Base-by-base conservation (phyloP, 139 green algal genomes). In the Chlorella vulgaris region DNA sequence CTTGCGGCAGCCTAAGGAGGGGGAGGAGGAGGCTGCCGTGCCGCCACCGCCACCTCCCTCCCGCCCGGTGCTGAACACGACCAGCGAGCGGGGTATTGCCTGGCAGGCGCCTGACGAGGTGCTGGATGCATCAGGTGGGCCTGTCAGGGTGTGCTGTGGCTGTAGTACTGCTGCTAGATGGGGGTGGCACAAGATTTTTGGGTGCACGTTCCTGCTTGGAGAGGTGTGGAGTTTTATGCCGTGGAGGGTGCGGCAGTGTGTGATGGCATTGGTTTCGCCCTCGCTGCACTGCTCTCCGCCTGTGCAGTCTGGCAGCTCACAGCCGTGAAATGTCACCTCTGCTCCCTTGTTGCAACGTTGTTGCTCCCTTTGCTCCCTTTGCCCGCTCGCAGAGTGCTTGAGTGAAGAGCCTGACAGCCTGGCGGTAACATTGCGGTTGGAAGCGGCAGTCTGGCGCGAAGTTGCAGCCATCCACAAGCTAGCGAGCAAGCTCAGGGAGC, bases 401-500 rank as follows among this genome's bases (percentile, higher is more conserved):
- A n/a, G 18, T 2, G 26, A 29, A n/a, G 60, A 81, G 40, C 40
- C 75, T 1, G 75, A 74, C 73, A 68, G 35, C 35, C 35, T 55
- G 28, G 8, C 60, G 0, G 60, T 73, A 39, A 42, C 69, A 28
- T n/a, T 91, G 66, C 31, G 61, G 50, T 71, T 91, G 60, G 88
- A 91, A 73, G 66, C 43, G 26, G 67, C 51, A 4, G 35, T 88
- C 6, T 91, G 86, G 86, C 26, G 7, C 0, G 86, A 91, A 58
- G 69, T 91, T 39, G 88, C 90, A 74, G 65, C 81, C 2, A 40
- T 92, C 2, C 50, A 62, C 2, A 74, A 53, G 1, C 78, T 91
- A 15, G 69, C 76, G 6, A 55, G 29, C 21, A 78, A 84, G 21
- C 79, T 88, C 26, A 66, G 58, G 2, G 42, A 50, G 24, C 71